These are phyloP conservation scores for Malania oleifera DNA, from an alignment of 164 flowering plant genomes.

Conservation along the genomic window DNA sequence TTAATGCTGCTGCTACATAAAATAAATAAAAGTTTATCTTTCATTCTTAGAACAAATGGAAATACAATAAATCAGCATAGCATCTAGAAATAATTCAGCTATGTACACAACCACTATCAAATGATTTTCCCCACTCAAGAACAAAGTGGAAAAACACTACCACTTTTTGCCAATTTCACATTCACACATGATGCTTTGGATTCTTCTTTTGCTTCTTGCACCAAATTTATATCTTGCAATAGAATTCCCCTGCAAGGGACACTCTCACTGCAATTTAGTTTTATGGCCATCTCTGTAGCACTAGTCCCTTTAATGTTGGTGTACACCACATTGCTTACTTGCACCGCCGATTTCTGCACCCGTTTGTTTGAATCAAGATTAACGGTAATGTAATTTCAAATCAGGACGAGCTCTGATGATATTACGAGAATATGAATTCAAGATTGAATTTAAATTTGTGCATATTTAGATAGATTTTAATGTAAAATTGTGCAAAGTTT, in stretches of 20 bases:
- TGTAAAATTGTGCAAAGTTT: too few relatives aligned
- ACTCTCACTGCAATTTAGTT: constrained; percentile 41
- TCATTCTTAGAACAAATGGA: too few relatives aligned
- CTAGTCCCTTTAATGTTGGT: constrained; percentile 48
- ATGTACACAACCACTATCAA: too few relatives aligned
- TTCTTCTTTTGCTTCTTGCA: not conserved
- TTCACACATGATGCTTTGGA: constrained; percentile 20
- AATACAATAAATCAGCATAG: too few relatives aligned
- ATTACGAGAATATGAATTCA: too few relatives aligned
- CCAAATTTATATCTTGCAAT: constrained; percentile 30
- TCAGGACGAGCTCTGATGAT: too few relatives aligned
- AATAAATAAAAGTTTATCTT: too few relatives aligned
- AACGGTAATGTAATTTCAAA: too few relatives aligned
- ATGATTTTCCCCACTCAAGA: not conserved
- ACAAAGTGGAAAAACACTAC: constrained; percentile 14
- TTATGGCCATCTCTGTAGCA: constrained; percentile 37
- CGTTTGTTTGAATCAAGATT: not conserved
- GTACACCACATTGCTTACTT: constrained; percentile 37
- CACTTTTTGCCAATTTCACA: constrained; percentile 6
- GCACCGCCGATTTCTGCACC: constrained; percentile 44
- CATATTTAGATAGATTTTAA: not conserved
- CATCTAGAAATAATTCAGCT: too few relatives aligned
- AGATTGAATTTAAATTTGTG: too few relatives aligned
- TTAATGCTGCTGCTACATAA: too few relatives aligned
- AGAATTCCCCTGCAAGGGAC: constrained; percentile 36